These are phyloP conservation scores for Artomyces pyxidatus DNA, from an alignment of 768 basidiomycete species.

Conservation along the genomic window DNA sequence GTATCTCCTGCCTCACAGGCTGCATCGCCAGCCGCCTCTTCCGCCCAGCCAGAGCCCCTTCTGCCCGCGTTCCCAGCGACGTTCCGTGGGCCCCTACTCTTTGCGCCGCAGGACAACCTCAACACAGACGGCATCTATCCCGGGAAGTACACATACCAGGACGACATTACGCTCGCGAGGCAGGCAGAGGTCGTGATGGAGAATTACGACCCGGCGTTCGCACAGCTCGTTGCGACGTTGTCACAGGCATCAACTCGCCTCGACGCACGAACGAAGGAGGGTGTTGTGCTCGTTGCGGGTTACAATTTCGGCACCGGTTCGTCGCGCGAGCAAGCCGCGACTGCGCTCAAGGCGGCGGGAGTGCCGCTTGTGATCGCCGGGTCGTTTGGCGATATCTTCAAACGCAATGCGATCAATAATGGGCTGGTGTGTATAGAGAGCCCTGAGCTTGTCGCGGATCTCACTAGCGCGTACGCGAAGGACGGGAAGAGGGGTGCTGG, in stretches of 20 bases:
- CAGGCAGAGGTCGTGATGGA: conserved; percentile 99
- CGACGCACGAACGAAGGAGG: conserved; percentile 33
- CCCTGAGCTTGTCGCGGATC: conserved; percentile 79
- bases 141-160: conserved; percentile 98
- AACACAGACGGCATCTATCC: conserved; percentile 99
- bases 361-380: conserved; percentile 93
- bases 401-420: conserved; percentile 98
- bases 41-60: conserved; percentile 47
- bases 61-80: conserved; percentile 74
- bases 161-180: conserved; percentile 91
- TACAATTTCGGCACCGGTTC: conserved; percentile 99
- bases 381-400: conserved; percentile 98
- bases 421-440: conserved; percentile 92
- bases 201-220: conserved; percentile 92
- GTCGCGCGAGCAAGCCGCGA: conserved; percentile 96
- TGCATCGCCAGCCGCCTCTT: conserved; percentile 22
- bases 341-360: conserved; percentile 90
- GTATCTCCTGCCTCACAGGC: conserved; percentile 19
- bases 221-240: conserved; percentile 54
- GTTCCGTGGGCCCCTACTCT: conserved; percentile 83
- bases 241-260: conserved; percentile 13
- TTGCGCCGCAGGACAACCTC: conserved; percentile 92
- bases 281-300: conserved; percentile 80
- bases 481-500: conserved; percentile 73
- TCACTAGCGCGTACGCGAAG: conserved; percentile 68